A percentile compares a stretch with the other conserved stretches of the same genome.
Conservation (phyloP, 371 early-diverging fungal genomes). For the Neoconidiobolus thromboides region DNA sequence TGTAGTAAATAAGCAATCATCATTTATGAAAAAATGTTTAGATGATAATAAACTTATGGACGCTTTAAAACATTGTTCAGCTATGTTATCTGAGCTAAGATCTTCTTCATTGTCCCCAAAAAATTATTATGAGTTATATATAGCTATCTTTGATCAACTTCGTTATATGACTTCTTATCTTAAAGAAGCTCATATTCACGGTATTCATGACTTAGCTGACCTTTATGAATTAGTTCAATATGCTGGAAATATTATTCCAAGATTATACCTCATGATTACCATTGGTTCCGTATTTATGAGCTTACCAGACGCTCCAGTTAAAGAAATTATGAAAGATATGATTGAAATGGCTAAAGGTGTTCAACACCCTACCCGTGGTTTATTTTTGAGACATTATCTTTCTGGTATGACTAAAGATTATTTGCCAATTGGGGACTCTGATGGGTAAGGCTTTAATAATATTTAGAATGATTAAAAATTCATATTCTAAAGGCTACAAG, state of each 20-base stretch:
- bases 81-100: slow-evolving; percentile 85
- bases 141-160: slow-evolving; percentile 89
- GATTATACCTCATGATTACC: slow-evolving; percentile 93
- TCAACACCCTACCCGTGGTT: slow-evolving; percentile 89
- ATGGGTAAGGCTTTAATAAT: slow-evolving; percentile 19
- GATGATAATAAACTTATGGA: slow-evolving; percentile 65
- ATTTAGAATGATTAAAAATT: not conserved
- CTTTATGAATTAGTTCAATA: slow-evolving; percentile 94
- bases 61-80: slow-evolving; percentile 86
- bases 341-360: slow-evolving; percentile 93
- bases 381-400: slow-evolving; percentile 86
- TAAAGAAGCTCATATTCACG: slow-evolving; percentile 62
- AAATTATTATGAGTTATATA: slow-evolving; percentile 94
- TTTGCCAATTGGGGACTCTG: slow-evolving; percentile 35
- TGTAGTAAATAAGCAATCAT: slow-evolving; percentile 73
- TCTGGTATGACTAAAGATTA: slow-evolving; percentile 80
- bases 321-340: slow-evolving; percentile 92
- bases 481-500: slow-evolving; percentile 34
- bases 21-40: slow-evolving; percentile 71
- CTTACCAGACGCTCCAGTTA: slow-evolving; percentile 62
- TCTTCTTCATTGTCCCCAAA: slow-evolving; percentile 86
- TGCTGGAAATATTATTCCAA: slow-evolving; percentile 89
- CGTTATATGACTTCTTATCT: slow-evolving; percentile 70
- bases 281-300: slow-evolving; percentile 89
- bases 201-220: slow-evolving; percentile 79